Percentiles rank a stretch among this genome's conserved stretches.
Evolutionary conservation across 2,329 filamentous ascomycete genomes (phyloP).

Genomic region (Fusarium transvaalense): DNA sequence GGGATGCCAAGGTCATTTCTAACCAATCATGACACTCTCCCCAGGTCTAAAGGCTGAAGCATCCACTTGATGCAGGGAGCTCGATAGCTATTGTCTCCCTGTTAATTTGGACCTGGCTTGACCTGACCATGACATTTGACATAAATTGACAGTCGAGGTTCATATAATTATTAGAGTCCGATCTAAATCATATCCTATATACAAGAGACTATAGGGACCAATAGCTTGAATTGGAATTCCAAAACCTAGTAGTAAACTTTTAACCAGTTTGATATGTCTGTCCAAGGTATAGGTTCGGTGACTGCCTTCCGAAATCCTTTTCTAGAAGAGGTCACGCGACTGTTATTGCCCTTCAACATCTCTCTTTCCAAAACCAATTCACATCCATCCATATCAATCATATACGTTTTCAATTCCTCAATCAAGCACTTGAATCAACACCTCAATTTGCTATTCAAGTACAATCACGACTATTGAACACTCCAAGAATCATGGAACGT

Average conservation of each 20-base stretch:
- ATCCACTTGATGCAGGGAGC: slow-evolving; percentile 23
- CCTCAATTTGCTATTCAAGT: not conserved
- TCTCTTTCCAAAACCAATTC: not conserved
- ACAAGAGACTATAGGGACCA: not conserved
- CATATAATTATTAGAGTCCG: not conserved
- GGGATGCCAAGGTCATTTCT: not conserved
- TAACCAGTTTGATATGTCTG: not conserved
- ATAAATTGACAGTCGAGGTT: not conserved
- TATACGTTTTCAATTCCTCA: not conserved
- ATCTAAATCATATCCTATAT: too few relatives aligned
- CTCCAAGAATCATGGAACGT: not conserved
- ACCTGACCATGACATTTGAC: not conserved
- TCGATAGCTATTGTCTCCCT: slow-evolving; percentile 15
- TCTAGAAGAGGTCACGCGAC: slow-evolving; percentile 2
- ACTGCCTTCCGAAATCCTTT: not conserved
- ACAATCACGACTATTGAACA: not conserved
- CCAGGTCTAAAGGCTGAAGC: slow-evolving; percentile 16
- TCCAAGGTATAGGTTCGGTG: not conserved
- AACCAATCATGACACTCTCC: slow-evolving; percentile 11
- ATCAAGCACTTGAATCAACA: not conserved
- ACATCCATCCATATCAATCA: not conserved
- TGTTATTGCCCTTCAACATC: not conserved
- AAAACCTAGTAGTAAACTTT: not conserved
- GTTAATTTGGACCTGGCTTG: slow-evolving; percentile 2
- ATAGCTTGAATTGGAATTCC: not conserved